Evolutionary conservation across 371 early-diverging fungal genomes (phyloP).

Genomic region (Saksenaea vasiformis): DNA sequence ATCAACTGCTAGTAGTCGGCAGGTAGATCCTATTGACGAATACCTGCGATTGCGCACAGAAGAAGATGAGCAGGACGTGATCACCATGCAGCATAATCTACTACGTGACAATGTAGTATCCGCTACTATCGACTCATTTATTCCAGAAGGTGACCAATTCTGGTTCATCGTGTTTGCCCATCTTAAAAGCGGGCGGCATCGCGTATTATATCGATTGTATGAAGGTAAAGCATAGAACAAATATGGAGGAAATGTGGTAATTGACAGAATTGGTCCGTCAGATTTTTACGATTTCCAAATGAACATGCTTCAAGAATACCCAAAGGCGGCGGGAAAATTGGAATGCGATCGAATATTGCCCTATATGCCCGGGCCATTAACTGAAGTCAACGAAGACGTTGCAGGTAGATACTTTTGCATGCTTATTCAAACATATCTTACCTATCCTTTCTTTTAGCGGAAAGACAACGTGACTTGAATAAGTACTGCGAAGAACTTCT

Average conservation of each 20-base stretch:
- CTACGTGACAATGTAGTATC: constrained; percentile 31
- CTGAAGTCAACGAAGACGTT: constrained; percentile 57
- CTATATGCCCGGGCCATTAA: constrained; percentile 75
- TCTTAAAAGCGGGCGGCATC: constrained; percentile 49
- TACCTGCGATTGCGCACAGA: neutral
- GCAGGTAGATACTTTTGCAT: constrained; percentile 34
- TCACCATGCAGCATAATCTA: neutral
- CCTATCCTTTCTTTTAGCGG: constrained; percentile 26
- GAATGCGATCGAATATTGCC: constrained; percentile 70
- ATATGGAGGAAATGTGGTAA: neutral
- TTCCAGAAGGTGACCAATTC: constrained; percentile 66
- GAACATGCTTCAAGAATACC: constrained; percentile 73
- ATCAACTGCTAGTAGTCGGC: constrained; percentile 16
- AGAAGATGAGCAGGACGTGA: neutral
- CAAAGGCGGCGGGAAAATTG: constrained; percentile 71
- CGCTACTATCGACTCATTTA: constrained; percentile 62
- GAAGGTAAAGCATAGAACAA: constrained; percentile 41
- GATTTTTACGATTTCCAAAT: constrained; percentile 85
- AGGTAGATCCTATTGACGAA: constrained; percentile 3
- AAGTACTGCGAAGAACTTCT: constrained; percentile 72
- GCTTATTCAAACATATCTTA: constrained; percentile 9
- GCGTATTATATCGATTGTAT: constrained; percentile 70
- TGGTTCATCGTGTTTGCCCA: constrained; percentile 72
- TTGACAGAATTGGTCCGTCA: constrained; percentile 4
- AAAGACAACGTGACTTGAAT: constrained; percentile 65